Evolutionary conservation across 495 filamentous ascomycete species (phyloP).

Genomic region (Tricharina praecox): DNA sequence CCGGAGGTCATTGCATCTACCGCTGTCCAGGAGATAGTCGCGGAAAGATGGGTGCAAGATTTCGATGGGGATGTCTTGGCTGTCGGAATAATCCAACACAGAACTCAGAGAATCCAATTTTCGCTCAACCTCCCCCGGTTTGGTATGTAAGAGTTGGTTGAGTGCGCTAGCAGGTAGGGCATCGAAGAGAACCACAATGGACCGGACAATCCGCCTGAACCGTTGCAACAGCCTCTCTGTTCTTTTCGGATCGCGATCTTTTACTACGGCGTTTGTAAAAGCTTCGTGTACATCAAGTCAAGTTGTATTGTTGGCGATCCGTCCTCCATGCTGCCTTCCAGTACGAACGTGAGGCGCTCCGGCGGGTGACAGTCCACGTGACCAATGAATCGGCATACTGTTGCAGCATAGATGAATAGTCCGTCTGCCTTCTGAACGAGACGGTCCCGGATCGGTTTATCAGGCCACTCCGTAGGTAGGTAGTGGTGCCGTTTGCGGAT

Average conservation of each 20-base stretch:
- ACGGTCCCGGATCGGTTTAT: not conserved
- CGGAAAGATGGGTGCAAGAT: constrained; percentile 26
- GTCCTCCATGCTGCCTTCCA: not conserved
- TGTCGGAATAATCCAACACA: not conserved
- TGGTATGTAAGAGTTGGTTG: not conserved
- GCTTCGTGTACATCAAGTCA: not conserved
- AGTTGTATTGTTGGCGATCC: not conserved
- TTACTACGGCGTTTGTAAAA: not conserved
- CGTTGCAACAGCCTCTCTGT: not conserved
- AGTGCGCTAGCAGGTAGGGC: not conserved
- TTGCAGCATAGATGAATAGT: constrained; percentile 19
- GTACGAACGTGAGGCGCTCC: not conserved
- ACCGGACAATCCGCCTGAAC: not conserved
- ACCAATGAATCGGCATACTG: constrained; percentile 15
- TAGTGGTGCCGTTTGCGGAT: not conserved
- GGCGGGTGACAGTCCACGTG: not conserved
- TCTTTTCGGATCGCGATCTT: not conserved
- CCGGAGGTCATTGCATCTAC: constrained; percentile 7
- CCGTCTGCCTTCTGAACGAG: constrained; percentile 12
- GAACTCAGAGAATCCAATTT: not conserved
- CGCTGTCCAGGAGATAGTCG: constrained; percentile 22
- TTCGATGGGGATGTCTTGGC: constrained; percentile 9
- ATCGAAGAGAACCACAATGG: constrained; percentile 1
- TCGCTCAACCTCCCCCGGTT: not conserved
- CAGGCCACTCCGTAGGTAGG: constrained; percentile 7